These are phyloP conservation scores for Cladophialophora yegresii DNA, from an alignment of 2,329 filamentous ascomycete genomes.

Conservation along the genomic window DNA sequence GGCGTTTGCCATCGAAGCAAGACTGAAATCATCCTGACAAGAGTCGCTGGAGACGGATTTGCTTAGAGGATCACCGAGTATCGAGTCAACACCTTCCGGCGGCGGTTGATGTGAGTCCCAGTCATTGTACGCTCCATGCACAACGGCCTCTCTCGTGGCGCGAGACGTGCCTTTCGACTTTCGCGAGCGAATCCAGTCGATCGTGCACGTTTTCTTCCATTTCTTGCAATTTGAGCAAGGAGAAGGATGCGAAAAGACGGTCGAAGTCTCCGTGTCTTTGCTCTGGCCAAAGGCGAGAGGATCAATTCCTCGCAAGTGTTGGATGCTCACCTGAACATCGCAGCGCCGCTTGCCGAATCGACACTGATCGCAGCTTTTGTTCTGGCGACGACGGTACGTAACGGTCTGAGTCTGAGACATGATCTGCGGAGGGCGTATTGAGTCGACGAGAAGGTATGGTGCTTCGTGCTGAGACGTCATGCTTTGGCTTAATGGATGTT, in stretches of 20 bases:
- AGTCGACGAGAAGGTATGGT: not conserved
- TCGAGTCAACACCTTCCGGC: not conserved
- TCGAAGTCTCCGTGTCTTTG: constrained; percentile 15
- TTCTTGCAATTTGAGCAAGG: constrained; percentile 49
- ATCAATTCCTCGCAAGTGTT: constrained; percentile 1
- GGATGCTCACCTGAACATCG: constrained; percentile 43
- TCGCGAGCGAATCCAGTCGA: constrained; percentile 24
- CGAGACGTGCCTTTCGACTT: not conserved
- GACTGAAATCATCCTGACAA: not conserved
- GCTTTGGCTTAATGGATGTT: not conserved
- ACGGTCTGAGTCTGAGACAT: constrained; percentile 12
- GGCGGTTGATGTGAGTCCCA: not conserved
- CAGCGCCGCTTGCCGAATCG: constrained; percentile 51
- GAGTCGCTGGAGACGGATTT: constrained; percentile 7
- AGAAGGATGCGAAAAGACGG: constrained; percentile 13
- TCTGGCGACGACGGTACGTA: constrained; percentile 41
- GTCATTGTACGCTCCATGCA: not conserved
- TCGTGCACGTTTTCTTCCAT: constrained; percentile 34
- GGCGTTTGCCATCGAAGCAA: not conserved
- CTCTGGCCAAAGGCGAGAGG: constrained; percentile 8
- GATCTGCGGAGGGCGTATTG: not conserved
- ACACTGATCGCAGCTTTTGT: constrained; percentile 52
- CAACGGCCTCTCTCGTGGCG: not conserved
- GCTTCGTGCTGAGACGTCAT: not conserved
- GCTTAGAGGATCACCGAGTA: constrained; percentile 14